phyloP scores from a whole-genome alignment of 2,329 filamentous ascomycete genomes.

The Chlorencoelia australis region DNA sequence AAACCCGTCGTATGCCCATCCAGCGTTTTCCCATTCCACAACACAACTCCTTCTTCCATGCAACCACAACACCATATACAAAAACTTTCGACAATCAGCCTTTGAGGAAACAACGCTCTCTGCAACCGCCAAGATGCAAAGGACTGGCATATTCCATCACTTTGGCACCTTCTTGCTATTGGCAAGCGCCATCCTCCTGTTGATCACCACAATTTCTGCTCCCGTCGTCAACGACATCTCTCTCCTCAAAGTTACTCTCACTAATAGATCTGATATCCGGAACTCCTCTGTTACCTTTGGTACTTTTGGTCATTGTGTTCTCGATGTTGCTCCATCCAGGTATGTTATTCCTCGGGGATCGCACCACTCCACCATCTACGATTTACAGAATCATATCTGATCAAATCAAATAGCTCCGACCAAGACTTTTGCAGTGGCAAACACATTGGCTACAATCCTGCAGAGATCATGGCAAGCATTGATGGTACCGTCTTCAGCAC shows the following conservation, averaged over 20 bases:
- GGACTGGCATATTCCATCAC: slow-evolving; percentile 36
- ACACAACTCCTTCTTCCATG: no score
- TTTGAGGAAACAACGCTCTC: no score
- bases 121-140: slow-evolving; percentile 18
- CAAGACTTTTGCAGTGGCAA: slow-evolving; percentile 39
- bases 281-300: slow-evolving; percentile 40
- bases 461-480: slow-evolving; percentile 31
- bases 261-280: slow-evolving; percentile 27
- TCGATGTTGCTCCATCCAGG: slow-evolving; percentile 22
- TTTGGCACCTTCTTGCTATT: slow-evolving; percentile 49
- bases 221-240: slow-evolving; percentile 46
- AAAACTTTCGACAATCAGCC: no score
- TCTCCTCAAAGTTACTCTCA: slow-evolving; percentile 41
- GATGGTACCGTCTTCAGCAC: slow-evolving; percentile 33
- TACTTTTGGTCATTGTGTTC: slow-evolving; percentile 49
- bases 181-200: slow-evolving; percentile 42
- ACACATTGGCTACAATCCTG: slow-evolving; percentile 46
- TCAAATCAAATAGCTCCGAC: slow-evolving; percentile 13
- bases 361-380: not conserved
- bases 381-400: not conserved
- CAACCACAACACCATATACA: no score
- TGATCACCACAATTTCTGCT: slow-evolving; percentile 48
- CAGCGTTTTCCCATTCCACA: no score
- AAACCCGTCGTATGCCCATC: no score
- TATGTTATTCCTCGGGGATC: slow-evolving; percentile 12